phyloP scores from a whole-genome alignment of 176 grass and related monocot genomes.

The Poa pratensis region DNA sequence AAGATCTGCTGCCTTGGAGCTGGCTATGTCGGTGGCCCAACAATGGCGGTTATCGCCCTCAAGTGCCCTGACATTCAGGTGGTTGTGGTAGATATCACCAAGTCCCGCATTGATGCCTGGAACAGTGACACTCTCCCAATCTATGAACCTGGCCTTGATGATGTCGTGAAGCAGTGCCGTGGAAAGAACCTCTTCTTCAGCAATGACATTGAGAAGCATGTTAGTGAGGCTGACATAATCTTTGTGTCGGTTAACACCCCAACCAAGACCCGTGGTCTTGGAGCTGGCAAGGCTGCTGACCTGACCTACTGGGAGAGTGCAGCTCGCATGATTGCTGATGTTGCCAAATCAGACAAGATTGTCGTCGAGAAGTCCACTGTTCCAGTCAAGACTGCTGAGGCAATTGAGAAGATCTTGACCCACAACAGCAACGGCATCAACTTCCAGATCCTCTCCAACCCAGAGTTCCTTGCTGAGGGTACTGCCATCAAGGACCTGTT shows the following conservation, averaged over 20 bases:
- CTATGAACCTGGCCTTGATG: conserved; percentile 73
- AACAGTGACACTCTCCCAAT: conserved; percentile 70
- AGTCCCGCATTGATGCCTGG: conserved; percentile 61
- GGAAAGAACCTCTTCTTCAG: conserved; percentile 80
- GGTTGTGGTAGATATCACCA: conserved; percentile 64
- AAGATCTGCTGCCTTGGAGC: conserved; percentile 83
- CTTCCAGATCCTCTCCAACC: conserved; percentile 81
- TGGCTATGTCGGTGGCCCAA: conserved; percentile 77
- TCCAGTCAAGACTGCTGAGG: conserved; percentile 75
- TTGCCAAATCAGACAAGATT: conserved; percentile 65
- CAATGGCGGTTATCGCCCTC: conserved; percentile 73
- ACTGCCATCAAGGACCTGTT: conserved; percentile 70
- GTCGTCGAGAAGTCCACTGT: conserved; percentile 80
- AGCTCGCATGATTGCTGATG: conserved; percentile 71
- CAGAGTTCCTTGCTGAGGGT: conserved; percentile 76
- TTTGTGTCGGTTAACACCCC: conserved; percentile 81
- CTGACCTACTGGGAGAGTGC: conserved; percentile 82
- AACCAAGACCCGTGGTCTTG: conserved; percentile 68
- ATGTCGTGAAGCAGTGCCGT: conserved; percentile 63
- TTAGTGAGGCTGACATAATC: conserved; percentile 64
- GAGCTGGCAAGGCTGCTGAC: conserved; percentile 73
- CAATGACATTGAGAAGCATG: conserved; percentile 70
- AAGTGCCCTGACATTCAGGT: conserved; percentile 68
- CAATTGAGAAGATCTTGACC: conserved; percentile 74
- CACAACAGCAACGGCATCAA: conserved; percentile 76